Evolutionary conservation across 2,329 filamentous ascomycete genomes (phyloP).

Genomic region (Lachnum nothofagi): DNA sequence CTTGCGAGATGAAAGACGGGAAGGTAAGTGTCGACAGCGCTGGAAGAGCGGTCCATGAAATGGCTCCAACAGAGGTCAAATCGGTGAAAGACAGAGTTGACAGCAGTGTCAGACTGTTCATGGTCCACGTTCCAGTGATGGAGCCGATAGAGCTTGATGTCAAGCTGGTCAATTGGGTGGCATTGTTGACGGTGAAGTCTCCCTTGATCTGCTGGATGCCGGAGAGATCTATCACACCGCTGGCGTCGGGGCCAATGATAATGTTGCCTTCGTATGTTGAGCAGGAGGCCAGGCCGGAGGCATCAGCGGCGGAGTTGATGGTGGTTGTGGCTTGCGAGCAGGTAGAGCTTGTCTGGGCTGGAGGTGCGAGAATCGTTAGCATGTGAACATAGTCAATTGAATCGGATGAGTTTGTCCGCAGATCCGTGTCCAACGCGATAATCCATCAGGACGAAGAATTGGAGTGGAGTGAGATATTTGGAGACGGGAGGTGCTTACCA

Average conservation of each 20-base stretch:
- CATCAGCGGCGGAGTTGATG: constrained; percentile 31
- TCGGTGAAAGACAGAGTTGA: constrained; percentile 60
- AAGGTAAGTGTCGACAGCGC: constrained; percentile 55
- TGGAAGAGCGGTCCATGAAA: constrained; percentile 70
- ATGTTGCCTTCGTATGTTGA: constrained; percentile 31
- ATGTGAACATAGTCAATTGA: not conserved
- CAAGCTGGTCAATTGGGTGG: constrained; percentile 59
- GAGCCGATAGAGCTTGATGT: constrained; percentile 54
- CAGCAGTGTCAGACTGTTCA: constrained; percentile 65
- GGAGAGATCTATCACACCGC: constrained; percentile 49
- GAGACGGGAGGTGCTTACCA: constrained; percentile 22
- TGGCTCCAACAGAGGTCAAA: constrained; percentile 60
- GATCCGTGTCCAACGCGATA: not conserved
- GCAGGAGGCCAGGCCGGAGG: constrained; percentile 25
- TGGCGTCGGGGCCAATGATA: constrained; percentile 31
- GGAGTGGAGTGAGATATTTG: not conserved
- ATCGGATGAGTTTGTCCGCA: not conserved
- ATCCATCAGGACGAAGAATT: not conserved
- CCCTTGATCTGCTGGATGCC: constrained; percentile 54
- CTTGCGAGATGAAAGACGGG: constrained; percentile 57
- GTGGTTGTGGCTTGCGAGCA: constrained; percentile 31
- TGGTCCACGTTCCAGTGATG: constrained; percentile 65
- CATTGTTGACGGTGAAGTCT: constrained; percentile 54
- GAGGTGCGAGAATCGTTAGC: not conserved
- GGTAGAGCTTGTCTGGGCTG: constrained; percentile 18